These are phyloP conservation scores for Clavispora santaluciae DNA, from an alignment of 805 yeast species.

Conservation along the genomic window DNA sequence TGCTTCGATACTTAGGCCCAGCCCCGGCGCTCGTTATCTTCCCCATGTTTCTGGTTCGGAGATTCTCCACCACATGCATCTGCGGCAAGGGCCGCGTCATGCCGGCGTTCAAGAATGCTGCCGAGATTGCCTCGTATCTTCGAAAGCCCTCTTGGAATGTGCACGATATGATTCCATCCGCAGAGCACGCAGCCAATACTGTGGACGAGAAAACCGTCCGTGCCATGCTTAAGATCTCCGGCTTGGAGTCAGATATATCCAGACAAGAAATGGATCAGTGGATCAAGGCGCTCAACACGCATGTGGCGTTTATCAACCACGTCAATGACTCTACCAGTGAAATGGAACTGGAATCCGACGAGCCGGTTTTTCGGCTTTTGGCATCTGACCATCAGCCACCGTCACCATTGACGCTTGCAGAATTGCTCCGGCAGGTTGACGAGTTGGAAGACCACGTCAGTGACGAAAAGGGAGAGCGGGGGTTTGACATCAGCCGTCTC, in stretches of 20 bases:
- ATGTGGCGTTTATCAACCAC: constrained; percentile 46
- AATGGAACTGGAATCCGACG: constrained; percentile 5
- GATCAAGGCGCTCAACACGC: constrained; percentile 37
- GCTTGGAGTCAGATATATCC: constrained; percentile 33
- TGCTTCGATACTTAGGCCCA: background rate
- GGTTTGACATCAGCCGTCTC: constrained; percentile 1
- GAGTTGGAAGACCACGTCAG: constrained; percentile 1
- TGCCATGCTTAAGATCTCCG: constrained; percentile 45
- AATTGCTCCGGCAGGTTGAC: constrained; percentile 9
- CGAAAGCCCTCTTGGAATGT: constrained; percentile 10
- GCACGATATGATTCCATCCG: constrained; percentile 12
- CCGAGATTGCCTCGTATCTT: constrained; percentile 7
- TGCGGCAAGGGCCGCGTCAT: background rate
- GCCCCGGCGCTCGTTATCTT: background rate
- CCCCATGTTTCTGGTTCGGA: background rate
- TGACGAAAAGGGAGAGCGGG: constrained; percentile 1
- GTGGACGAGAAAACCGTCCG: constrained; percentile 15
- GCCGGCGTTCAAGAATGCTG: constrained; percentile 3
- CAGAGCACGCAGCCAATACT: constrained; percentile 3
- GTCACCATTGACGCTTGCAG: constrained; percentile 20
- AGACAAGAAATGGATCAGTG: constrained; percentile 25
- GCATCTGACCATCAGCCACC: constrained; percentile 27
- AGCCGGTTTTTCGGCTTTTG: constrained; percentile 28
- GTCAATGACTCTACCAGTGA: constrained; percentile 18
- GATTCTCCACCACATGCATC: background rate